phyloP scores from a whole-genome alignment of 2,329 filamentous ascomycete genomes.

The Rutstroemia sp. region DNA sequence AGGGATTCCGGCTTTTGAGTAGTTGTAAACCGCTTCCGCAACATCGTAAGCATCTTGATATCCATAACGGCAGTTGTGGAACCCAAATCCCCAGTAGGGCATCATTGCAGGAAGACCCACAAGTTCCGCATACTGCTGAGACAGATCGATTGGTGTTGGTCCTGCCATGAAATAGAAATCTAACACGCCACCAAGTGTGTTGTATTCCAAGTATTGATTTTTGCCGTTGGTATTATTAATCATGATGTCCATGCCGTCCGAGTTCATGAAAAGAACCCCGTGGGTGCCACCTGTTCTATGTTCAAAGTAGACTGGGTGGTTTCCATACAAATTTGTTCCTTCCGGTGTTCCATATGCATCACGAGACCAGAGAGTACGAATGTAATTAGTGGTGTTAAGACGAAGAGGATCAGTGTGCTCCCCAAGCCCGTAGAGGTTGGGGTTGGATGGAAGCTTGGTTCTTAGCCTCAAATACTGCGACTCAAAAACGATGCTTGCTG shows the following conservation, averaged over 20 bases:
- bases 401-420: constrained; percentile 55
- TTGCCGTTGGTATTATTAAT: constrained; percentile 54
- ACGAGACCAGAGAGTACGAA: constrained; percentile 53
- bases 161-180: constrained; percentile 64
- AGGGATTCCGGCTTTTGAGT: constrained; percentile 56
- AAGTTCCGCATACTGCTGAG: constrained; percentile 51
- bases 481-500: constrained; percentile 51
- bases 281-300: constrained; percentile 50
- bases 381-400: constrained; percentile 52
- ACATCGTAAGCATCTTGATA: constrained; percentile 56
- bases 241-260: constrained; percentile 71
- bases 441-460: constrained; percentile 49
- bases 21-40: constrained; percentile 61
- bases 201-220: constrained; percentile 66
- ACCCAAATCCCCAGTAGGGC: constrained; percentile 57
- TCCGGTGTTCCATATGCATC: constrained; percentile 50
- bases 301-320: constrained; percentile 58
- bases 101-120: constrained; percentile 52
- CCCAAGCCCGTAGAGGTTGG: constrained; percentile 58
- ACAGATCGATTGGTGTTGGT: constrained; percentile 48
- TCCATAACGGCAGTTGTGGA: constrained; percentile 58
- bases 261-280: constrained; percentile 64
- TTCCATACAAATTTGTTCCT: constrained; percentile 54
- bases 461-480: constrained; percentile 56
- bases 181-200: constrained; percentile 67